These are phyloP conservation scores for Kazachstania sp. DNA, from an alignment of 1,139 yeast genomes.

Conservation along the genomic window DNA sequence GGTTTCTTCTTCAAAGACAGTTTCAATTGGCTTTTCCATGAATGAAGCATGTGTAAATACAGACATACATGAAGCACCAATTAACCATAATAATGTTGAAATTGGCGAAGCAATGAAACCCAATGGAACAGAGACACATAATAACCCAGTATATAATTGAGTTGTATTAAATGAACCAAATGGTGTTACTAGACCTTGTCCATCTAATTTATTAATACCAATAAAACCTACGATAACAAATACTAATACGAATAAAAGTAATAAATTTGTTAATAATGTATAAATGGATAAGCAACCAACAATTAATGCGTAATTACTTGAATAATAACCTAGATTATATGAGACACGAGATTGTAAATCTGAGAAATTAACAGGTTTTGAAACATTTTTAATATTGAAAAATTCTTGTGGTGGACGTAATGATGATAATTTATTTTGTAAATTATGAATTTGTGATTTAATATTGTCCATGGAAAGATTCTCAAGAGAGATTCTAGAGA, in stretches of 20 bases:
- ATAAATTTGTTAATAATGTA: conserved; percentile 72
- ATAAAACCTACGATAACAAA: conserved; percentile 61
- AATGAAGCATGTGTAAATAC: conserved; percentile 88
- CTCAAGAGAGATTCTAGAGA: conserved; percentile 23
- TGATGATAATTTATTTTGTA: conserved; percentile 61
- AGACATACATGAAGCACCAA: conserved; percentile 86
- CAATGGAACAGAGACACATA: conserved; percentile 72
- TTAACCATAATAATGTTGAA: conserved; percentile 89
- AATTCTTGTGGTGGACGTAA: conserved; percentile 88
- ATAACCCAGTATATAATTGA: conserved; percentile 80
- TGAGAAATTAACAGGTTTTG: conserved; percentile 82
- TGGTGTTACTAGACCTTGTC: conserved; percentile 70
- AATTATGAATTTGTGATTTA: conserved; percentile 28
- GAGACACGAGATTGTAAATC: conserved; percentile 84
- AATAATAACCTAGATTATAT: conserved; percentile 79
- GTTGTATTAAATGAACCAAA: conserved; percentile 64
- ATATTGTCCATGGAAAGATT: conserved; percentile 26
- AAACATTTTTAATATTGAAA: conserved; percentile 79
- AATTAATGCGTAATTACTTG: conserved; percentile 75
- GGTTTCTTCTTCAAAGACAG: conserved; percentile 84
- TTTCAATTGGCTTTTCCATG: conserved; percentile 96
- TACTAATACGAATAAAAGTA: conserved; percentile 72
- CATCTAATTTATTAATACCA: conserved; percentile 71
- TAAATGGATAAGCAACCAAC: conserved; percentile 62
- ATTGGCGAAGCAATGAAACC: conserved; percentile 92